Conservation (phyloP, 2,329 filamentous ascomycete species). For the Penicillium expansum region DNA sequence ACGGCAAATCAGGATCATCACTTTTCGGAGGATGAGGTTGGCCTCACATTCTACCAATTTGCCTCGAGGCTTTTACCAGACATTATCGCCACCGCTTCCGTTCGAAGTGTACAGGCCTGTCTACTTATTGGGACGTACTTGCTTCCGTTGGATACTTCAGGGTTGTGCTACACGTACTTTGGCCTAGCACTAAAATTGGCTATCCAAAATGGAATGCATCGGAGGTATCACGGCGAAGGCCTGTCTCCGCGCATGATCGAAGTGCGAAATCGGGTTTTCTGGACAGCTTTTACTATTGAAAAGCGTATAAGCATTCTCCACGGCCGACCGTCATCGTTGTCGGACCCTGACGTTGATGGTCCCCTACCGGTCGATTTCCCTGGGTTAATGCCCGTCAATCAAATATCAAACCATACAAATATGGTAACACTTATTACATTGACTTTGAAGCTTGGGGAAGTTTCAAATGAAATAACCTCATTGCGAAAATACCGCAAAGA, state of each 20-base stretch:
- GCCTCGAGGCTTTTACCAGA: conserved; percentile 56
- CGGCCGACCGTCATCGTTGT: conserved; percentile 55
- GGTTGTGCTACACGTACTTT: conserved; percentile 57
- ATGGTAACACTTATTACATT: conserved; percentile 50
- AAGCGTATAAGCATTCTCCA: conserved; percentile 58
- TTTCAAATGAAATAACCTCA: conserved; percentile 42
- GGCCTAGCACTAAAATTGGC: conserved; percentile 57
- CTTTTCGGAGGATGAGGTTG: conserved; percentile 53
- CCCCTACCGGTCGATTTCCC: conserved; percentile 51
- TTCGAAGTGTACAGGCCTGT: conserved; percentile 59
- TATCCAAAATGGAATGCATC: conserved; percentile 61
- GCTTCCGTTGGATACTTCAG: conserved; percentile 56
- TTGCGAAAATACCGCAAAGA: conserved; percentile 40
- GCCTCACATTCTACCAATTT: conserved; percentile 57
- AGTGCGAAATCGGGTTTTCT: conserved; percentile 56
- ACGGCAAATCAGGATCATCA: conserved; percentile 33
- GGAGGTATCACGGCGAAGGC: conserved; percentile 49
- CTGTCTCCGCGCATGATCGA: conserved; percentile 51
- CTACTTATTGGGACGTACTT: conserved; percentile 57
- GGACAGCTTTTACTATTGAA: conserved; percentile 58
- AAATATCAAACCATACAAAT: conserved; percentile 47
- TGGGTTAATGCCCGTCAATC: conserved; percentile 42
- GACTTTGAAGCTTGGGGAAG: conserved; percentile 41
- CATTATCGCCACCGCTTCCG: conserved; percentile 55
- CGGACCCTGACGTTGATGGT: conserved; percentile 54